phyloP scores from a whole-genome alignment of 805 yeast species.

The Yamadazyma insecticola region DNA sequence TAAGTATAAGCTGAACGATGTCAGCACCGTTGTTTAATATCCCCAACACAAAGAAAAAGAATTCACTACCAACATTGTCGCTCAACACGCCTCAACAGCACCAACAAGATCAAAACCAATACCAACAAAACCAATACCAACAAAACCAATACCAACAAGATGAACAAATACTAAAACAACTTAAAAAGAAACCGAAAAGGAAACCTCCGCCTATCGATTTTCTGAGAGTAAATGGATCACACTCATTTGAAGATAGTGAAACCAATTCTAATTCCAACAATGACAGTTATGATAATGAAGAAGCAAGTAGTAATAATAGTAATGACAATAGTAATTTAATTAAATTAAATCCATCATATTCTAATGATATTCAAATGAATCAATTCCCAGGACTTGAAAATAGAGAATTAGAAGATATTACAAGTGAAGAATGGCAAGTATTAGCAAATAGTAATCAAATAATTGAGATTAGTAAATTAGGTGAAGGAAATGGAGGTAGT shows the following conservation, averaged over 20 bases:
- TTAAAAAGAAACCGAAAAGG: conserved; percentile 18
- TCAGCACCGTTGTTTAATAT: conserved; percentile 29
- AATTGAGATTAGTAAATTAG: conserved; percentile 64
- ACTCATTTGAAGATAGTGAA: conserved; percentile 7
- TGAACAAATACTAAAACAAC: too few relatives aligned
- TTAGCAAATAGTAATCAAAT: conserved; percentile 58
- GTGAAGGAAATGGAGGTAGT: conserved; percentile 94
- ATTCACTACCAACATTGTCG: conserved; percentile 13
- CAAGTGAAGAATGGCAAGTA: conserved; percentile 71
- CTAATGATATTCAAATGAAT: neutral
- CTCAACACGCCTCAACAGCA: too few relatives aligned
- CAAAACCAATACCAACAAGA: too few relatives aligned
- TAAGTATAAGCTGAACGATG: conserved; percentile 8
- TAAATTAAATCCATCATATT: neutral
- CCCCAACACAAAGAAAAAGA: conserved; percentile 24
- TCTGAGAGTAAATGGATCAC: conserved; percentile 26
- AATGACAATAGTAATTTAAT: neutral
- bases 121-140: too few relatives aligned
- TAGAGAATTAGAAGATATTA: conserved; percentile 35
- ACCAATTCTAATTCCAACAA: too few relatives aligned
- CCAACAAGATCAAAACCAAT: conserved; percentile 2
- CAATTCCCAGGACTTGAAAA: neutral
- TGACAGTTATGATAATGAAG: too few relatives aligned
- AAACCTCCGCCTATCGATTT: conserved; percentile 44
- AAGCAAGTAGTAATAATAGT: neutral